Evolutionary conservation across 306 rosid species (phyloP), one percentile per base, ranked within the genome.

Genomic region (Cucurbita pepo): DNA sequence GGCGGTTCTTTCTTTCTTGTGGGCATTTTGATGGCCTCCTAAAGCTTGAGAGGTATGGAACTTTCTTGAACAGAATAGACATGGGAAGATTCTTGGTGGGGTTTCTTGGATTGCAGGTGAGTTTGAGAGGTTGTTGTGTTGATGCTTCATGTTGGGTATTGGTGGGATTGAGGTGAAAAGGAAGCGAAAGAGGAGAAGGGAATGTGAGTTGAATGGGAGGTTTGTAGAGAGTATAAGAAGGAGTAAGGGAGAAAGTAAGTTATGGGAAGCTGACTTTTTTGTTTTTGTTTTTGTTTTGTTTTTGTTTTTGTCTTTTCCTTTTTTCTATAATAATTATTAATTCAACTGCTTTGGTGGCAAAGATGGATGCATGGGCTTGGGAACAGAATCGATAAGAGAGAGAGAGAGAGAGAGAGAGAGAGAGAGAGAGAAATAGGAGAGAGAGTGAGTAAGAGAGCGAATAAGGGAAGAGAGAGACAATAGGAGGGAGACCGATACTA

Each of bases 21-120:
- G 97, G 61, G 94, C 96, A 71, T 91, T 91, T 86, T 91, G 97
- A 81, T 91, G 97, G 21, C 96, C 97, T 43, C 96, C 97, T 64
- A 89, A 78, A 21, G 97, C 96, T 77, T 91, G 97, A 62, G 96
- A 91, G 70, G 89, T 91, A 79, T 81, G 82, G 37, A 89, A 91
- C 66, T 83, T 86, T 84, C 94, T 91, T 77, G 96, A 78, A 67
- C 97, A 89, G 77, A 91, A 88, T 34, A 73, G 62, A 72, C 97
- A 91, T 2, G 90, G 89, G 76, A 91, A 91, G 10, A 88, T 77
- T 74, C 88, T 82, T n/a, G 88, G 34, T 54, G 80, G 76, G 61
- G 58, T 79, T 81, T 80, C 82, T 76, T 37, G 78, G 41, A 30
- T 71, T 60, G 77, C 82, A 62, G 40, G 83, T 14, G 47, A 78